Conservation (phyloP, 208 protist species). For the Crithidia thermophila region DNA sequence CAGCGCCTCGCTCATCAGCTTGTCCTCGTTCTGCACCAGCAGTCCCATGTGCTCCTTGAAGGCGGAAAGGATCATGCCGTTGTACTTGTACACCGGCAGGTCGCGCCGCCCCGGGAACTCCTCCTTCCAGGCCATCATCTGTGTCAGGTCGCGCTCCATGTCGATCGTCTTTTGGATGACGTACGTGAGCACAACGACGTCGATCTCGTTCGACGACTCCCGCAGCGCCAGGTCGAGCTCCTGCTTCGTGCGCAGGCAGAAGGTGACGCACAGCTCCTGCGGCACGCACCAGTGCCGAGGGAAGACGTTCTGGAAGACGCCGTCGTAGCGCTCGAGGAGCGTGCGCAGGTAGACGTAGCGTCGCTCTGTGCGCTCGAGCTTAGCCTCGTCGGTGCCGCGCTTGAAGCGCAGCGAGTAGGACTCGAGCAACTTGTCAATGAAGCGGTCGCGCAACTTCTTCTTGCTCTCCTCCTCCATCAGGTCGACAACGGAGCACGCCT, state of each 20-base stretch:
- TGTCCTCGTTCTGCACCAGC: slow-evolving; percentile 81
- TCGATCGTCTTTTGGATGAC: slow-evolving; percentile 94
- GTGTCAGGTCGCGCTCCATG: slow-evolving; percentile 91
- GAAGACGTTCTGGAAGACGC: slow-evolving; percentile 82
- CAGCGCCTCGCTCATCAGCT: slow-evolving; percentile 85
- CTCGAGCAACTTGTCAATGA: slow-evolving; percentile 88
- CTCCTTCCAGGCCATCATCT: slow-evolving; percentile 79
- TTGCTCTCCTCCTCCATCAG: slow-evolving; percentile 79
- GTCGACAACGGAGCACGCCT: slow-evolving; percentile 90
- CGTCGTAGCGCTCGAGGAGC: slow-evolving; percentile 79
- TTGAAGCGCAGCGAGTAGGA: slow-evolving; percentile 88
- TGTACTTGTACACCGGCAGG: slow-evolving; percentile 83
- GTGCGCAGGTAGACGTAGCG: slow-evolving; percentile 92
- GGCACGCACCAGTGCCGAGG: slow-evolving; percentile 91
- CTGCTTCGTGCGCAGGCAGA: slow-evolving; percentile 90
- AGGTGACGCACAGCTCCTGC: slow-evolving; percentile 92
- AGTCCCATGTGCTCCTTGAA: slow-evolving; percentile 88
- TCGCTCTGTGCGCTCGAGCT: slow-evolving; percentile 89
- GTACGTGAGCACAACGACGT: slow-evolving; percentile 89
- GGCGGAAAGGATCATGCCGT: slow-evolving; percentile 79
- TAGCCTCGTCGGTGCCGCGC: slow-evolving; percentile 82
- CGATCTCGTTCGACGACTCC: slow-evolving; percentile 71
- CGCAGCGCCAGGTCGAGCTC: slow-evolving; percentile 83
- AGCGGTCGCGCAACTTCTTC: slow-evolving; percentile 79
- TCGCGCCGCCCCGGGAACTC: slow-evolving; percentile 58